phyloP scores from a whole-genome alignment of 2,329 filamentous ascomycete genomes.

The Diaporthe sp. region DNA sequence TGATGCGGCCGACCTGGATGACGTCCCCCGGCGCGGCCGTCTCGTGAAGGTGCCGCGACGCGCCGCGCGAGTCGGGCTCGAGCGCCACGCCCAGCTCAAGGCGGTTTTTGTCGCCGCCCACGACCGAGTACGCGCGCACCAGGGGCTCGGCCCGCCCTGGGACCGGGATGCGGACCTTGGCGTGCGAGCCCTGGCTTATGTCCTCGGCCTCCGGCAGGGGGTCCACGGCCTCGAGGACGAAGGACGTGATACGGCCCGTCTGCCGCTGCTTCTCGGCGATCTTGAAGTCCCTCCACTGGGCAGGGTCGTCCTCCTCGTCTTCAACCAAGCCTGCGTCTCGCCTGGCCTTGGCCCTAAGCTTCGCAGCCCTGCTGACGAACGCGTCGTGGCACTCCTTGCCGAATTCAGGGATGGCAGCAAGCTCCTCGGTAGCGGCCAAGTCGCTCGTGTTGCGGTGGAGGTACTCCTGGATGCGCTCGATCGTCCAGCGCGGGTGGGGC shows the following conservation, averaged over 20 bases:
- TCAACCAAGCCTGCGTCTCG: slow-evolving; percentile 42
- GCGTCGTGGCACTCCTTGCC: slow-evolving; percentile 62
- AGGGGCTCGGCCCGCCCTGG: slow-evolving; percentile 61
- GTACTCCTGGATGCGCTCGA: slow-evolving; percentile 74
- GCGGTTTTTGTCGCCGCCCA: slow-evolving; percentile 61
- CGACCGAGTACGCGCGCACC: slow-evolving; percentile 72
- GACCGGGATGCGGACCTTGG: slow-evolving; percentile 63
- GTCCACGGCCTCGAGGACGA: slow-evolving; percentile 64
- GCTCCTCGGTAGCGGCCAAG: slow-evolving; percentile 64
- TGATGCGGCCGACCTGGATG: slow-evolving; percentile 66
- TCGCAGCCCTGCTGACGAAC: slow-evolving; percentile 67
- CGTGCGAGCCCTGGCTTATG: slow-evolving; percentile 64
- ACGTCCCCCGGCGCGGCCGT: slow-evolving; percentile 61
- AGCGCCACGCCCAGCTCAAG: slow-evolving; percentile 73
- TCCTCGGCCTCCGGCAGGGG: slow-evolving; percentile 53
- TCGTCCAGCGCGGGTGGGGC: slow-evolving; percentile 71
- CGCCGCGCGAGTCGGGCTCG: slow-evolving; percentile 69
- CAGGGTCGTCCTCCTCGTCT: slow-evolving; percentile 45
- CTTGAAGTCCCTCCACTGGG: slow-evolving; percentile 60
- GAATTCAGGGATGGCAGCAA: slow-evolving; percentile 65
- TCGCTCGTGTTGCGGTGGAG: slow-evolving; percentile 69
- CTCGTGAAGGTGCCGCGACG: slow-evolving; percentile 71
- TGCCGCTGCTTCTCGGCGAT: slow-evolving; percentile 65
- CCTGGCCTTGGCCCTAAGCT: slow-evolving; percentile 50
- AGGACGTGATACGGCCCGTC: slow-evolving; percentile 64